A percentile compares a stretch with the other conserved stretches of the same genome.
Evolutionary conservation across 371 early-diverging fungal genomes (phyloP).

Genomic region (Parasitella parasitica): DNA sequence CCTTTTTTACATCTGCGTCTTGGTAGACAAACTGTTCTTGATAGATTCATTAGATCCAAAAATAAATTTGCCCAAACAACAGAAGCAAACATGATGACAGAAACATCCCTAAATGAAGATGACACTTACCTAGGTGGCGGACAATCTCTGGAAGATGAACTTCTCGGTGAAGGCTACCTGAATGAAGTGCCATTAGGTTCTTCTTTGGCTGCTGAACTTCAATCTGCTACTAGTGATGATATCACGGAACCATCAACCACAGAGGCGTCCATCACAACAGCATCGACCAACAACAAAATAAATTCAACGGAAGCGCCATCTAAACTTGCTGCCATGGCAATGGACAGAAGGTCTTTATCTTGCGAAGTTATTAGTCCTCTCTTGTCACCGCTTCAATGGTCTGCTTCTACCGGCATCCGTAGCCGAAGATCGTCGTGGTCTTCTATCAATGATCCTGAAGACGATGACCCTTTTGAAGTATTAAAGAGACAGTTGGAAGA

Average conservation of each 20-base stretch:
- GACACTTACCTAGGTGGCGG: constrained; percentile 40
- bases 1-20: neutral
- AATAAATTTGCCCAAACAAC: neutral
- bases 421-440: constrained; percentile 49
- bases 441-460: constrained; percentile 38
- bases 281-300: neutral
- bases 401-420: constrained; percentile 33
- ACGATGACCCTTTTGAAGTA: constrained; percentile 52
- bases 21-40: neutral
- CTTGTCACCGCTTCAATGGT: constrained; percentile 35
- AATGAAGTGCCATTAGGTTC: constrained; percentile 41
- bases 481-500: constrained; percentile 52
- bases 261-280: neutral
- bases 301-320: constrained; percentile 7
- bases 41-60: neutral
- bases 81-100: constrained; percentile 23
- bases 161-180: constrained; percentile 45
- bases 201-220: constrained; percentile 51
- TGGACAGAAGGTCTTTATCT: constrained; percentile 25
- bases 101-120: constrained; percentile 32
- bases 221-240: constrained; percentile 34
- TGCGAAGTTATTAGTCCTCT: constrained; percentile 21
- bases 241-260: constrained; percentile 2
- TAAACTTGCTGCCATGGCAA: constrained; percentile 38
- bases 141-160: constrained; percentile 48